Evolutionary conservation across 768 basidiomycete genomes (phyloP).

Genomic region (Cubamyces sp.): DNA sequence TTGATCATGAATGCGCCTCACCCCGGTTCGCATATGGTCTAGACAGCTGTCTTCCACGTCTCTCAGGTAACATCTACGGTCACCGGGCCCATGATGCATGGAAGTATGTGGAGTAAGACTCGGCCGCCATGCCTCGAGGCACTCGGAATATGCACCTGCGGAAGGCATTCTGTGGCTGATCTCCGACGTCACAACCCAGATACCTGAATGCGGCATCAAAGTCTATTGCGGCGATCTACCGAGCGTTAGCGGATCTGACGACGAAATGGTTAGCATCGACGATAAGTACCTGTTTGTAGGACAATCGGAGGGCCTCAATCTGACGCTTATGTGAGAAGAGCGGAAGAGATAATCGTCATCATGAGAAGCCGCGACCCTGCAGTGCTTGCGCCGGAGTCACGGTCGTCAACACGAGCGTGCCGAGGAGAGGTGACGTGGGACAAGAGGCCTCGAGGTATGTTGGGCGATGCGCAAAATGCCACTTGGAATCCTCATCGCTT

Average conservation of each 20-base stretch:
- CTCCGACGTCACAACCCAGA: no score
- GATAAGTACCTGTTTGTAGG: no score
- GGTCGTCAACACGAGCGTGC: no score
- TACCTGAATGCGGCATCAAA: no score
- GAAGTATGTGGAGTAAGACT: neutral
- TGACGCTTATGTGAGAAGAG: no score
- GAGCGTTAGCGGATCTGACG: no score
- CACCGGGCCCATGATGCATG: neutral
- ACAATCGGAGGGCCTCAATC: no score
- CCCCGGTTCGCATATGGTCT: neutral
- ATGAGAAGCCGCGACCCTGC: no score
- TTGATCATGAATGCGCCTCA: neutral
- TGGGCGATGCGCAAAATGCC: neutral
- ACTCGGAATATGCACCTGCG: neutral
- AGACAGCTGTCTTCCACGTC: neutral
- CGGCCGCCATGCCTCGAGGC: neutral
- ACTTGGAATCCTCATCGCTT: neutral
- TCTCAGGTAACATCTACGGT: neutral
- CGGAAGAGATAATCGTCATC: no score
- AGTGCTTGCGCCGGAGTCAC: no score
- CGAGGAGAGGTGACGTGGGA: neutral
- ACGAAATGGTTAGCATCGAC: no score
- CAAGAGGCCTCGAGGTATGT: neutral
- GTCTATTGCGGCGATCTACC: no score
- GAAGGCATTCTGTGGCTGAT: neutral